Base-by-base conservation (phyloP, 768 basidiomycete species). In the Leucocoprinus birnbaumii region DNA sequence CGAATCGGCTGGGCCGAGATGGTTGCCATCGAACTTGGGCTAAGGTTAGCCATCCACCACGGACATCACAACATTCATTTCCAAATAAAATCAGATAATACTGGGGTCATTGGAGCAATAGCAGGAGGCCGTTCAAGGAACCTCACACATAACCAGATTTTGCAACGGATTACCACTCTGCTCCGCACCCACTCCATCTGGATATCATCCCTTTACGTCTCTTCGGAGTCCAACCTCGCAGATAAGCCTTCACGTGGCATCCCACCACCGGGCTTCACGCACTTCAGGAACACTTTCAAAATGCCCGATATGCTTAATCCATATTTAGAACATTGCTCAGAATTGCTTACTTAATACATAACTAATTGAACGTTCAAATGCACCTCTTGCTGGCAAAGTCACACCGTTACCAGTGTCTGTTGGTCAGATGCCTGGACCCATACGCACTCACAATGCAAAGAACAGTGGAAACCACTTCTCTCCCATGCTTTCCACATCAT, bases 51-150 rank as follows among this genome's bases (percentile, higher is more conserved):
- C 1, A 45, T 57, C 2, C 35, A 45, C 11, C 11, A 22, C 9
- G 57, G 53, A 9, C 53, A 63, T 19, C 9, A 26, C 0, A 47
- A 69, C 26, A 55, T 27, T 2, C 62, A 74, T n/a, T 7, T 76
- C 0, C 16, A 62, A 0, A 55, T 77, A 1, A 60, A 54, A 9
- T 70, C 65, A 0, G 68, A 77, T 51, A 75, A 78, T 47, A 53
- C 62, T 19, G 74, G 69, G 0, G 64, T 71, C 1, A 66, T 77
- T 9, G 66, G 67, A 0, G 66, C 68, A 2, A 54, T 65, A 1
- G n/a, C 54, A 10, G 59, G 63, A 42, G 63, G 65, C 3, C 42
- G 58, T 0, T 56, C 61, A 2, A 31, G 58, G 1, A 66, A 65
- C 25, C 41, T 42, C 8, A 44, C 61, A 35, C 56, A 62, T 0